phyloP scores from a whole-genome alignment of 306 rosid species.

The cucumber (Cucumis sativus) region DNA sequence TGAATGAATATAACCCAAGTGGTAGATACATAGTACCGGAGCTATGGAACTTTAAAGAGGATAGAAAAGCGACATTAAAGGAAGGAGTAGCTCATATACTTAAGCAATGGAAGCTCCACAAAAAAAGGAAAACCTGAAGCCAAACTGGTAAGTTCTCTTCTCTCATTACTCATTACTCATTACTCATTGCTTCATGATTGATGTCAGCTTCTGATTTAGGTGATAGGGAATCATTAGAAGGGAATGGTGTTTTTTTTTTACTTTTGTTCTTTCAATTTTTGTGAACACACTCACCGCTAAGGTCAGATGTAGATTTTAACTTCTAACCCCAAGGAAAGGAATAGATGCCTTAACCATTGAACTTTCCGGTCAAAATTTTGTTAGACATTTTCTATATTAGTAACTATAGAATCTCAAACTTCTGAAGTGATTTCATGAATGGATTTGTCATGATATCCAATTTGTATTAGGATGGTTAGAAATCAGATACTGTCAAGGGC shows the following conservation, averaged over 20 bases:
- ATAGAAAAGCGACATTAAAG: constrained; percentile 41
- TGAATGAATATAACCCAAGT: constrained; percentile 69
- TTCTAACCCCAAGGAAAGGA: not conserved
- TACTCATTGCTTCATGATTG: not conserved
- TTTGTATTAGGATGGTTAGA: not conserved
- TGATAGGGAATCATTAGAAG: not conserved
- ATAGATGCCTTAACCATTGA: not conserved
- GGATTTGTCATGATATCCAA: not conserved
- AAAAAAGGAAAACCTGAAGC: constrained; percentile 20
- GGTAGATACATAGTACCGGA: constrained; percentile 54
- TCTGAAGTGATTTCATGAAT: not conserved
- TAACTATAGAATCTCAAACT: not conserved
- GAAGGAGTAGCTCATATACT: constrained; percentile 42
- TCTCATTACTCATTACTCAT: not conserved
- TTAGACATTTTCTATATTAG: not conserved
- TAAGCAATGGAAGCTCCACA: constrained; percentile 32
- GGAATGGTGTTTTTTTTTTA: not conserved
- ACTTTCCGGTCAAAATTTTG: not conserved
- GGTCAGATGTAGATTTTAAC: not conserved
- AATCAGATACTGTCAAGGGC: not conserved
- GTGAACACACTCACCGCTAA: too few relatives aligned
- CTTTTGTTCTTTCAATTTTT: not conserved
- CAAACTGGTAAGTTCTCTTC: not conserved
- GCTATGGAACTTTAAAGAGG: constrained; percentile 53
- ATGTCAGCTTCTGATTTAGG: not conserved